Percentiles rank a stretch among this genome's conserved stretches.
These are phyloP conservation scores for Alliaria petiolata DNA, from an alignment of 345 rosid species.

Conservation along the genomic window DNA sequence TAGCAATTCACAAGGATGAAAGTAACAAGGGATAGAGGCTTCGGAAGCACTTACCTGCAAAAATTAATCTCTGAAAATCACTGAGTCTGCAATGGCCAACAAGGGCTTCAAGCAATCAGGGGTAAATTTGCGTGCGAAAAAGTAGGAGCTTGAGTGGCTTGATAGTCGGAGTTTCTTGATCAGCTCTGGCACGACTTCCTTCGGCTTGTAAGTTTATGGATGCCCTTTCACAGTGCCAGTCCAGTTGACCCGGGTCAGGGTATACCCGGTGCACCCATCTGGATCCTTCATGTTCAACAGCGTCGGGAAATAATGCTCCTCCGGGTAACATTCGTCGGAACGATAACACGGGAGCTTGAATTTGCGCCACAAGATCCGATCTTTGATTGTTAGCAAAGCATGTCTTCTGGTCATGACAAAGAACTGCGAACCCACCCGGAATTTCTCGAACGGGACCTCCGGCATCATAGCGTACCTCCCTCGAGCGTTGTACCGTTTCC, in stretches of 20 bases:
- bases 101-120: slow-evolving; percentile 80
- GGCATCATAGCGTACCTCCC: slow-evolving; percentile 80
- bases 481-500: slow-evolving; percentile 81
- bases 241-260: slow-evolving; percentile 86
- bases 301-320: slow-evolving; percentile 97
- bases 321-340: slow-evolving; percentile 80
- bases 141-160: slow-evolving; percentile 64
- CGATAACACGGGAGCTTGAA: slow-evolving; percentile 74
- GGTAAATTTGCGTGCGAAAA: slow-evolving; percentile 89
- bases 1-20: neutral
- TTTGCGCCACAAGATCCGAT: slow-evolving; percentile 73
- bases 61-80: slow-evolving; percentile 75
- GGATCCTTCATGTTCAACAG: slow-evolving; percentile 80
- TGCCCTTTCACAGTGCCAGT: slow-evolving; percentile 83
- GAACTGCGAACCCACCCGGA: slow-evolving; percentile 91
- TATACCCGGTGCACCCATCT: slow-evolving; percentile 58
- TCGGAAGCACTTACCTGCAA: slow-evolving; percentile 40
- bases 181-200: slow-evolving; percentile 55
- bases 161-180: slow-evolving; percentile 58
- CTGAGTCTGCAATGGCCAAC: slow-evolving; percentile 66
- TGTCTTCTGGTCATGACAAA: slow-evolving; percentile 77
- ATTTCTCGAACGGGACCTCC: slow-evolving; percentile 63
- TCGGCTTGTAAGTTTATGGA: slow-evolving; percentile 62
- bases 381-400: slow-evolving; percentile 62
- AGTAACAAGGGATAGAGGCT: neutral